A percentile compares a stretch with the other conserved stretches of the same genome.
phyloP scores from a whole-genome alignment of 140 eudicot species.

The Senecio squalidus region DNA sequence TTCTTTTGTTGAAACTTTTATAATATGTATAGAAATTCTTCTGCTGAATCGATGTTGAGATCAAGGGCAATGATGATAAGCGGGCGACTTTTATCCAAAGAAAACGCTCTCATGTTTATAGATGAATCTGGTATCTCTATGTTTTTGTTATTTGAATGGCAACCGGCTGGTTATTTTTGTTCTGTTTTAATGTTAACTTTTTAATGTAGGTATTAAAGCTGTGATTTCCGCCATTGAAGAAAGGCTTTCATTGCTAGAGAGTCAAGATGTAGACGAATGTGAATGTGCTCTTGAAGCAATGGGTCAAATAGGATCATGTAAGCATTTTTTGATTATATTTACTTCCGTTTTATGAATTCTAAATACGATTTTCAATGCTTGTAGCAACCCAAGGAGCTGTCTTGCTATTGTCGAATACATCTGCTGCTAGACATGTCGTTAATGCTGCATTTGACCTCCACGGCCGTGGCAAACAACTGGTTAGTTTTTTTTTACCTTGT shows the following conservation, averaged over 20 bases:
- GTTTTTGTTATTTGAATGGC: background rate
- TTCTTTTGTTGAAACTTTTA: background rate
- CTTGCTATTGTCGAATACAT: conserved; percentile 49
- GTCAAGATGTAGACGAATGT: conserved; percentile 74
- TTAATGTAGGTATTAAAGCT: conserved; percentile 48
- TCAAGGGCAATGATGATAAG: conserved; percentile 93
- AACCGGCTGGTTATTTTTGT: background rate
- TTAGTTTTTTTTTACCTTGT: conserved; percentile 17
- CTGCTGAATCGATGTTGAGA: conserved; percentile 76
- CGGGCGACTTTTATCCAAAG: conserved; percentile 83
- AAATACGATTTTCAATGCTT: conserved; percentile 8
- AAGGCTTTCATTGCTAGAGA: conserved; percentile 51
- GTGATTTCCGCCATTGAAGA: conserved; percentile 67
- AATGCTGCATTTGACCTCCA: conserved; percentile 72
- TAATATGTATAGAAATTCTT: conserved; percentile 40
- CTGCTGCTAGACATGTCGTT: conserved; percentile 62
- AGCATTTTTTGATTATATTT: conserved; percentile 22
- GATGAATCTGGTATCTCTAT: conserved; percentile 51
- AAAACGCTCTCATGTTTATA: conserved; percentile 45
- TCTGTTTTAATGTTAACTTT: conserved; percentile 1
- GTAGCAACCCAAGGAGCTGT: conserved; percentile 76
- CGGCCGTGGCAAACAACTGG: conserved; percentile 86
- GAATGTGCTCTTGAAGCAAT: conserved; percentile 95
- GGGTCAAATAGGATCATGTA: conserved; percentile 90
- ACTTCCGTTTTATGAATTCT: background rate